Conservation (phyloP, 1,284 basidiomycete genomes). For the Ustilago esculenta region DNA sequence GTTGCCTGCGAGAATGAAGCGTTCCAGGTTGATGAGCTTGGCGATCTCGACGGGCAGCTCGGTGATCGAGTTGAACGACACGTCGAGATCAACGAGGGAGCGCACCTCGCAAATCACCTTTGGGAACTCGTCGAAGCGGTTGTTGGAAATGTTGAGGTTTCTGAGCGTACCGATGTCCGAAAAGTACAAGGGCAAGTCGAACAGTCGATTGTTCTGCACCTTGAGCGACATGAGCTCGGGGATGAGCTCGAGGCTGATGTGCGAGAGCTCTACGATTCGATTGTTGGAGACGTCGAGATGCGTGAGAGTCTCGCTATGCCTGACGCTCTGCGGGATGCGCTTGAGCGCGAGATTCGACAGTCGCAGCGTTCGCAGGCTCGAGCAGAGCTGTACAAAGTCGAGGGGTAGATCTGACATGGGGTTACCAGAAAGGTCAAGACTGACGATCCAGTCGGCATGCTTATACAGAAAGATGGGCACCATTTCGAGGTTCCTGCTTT, state of each 20-base stretch:
- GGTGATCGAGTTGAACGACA: conserved; percentile 92
- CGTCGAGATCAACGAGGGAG: conserved; percentile 83
- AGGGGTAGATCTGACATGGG: conserved; percentile 95
- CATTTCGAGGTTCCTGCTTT: conserved; percentile 82
- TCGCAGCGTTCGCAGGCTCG: conserved; percentile 82
- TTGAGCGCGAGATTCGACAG: conserved; percentile 95
- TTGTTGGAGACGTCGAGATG: conserved; percentile 93
- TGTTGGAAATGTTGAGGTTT: conserved; percentile 94
- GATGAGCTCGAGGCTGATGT: conserved; percentile 83
- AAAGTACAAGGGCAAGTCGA: conserved; percentile 86
- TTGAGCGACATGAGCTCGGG: conserved; percentile 78
- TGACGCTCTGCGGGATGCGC: conserved; percentile 85
- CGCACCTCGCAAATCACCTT: conserved; percentile 79
- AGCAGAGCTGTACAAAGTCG: conserved; percentile 93
- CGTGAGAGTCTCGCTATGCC: conserved; percentile 78
- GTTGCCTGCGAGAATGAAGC: conserved; percentile 62
- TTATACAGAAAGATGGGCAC: conserved; percentile 89
- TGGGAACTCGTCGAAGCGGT: conserved; percentile 88
- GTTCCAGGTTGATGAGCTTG: conserved; percentile 70
- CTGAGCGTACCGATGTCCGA: conserved; percentile 77
- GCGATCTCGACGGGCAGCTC: conserved; percentile 84
- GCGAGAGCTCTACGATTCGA: conserved; percentile 87
- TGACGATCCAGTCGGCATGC: conserved; percentile 85
- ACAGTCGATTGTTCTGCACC: conserved; percentile 91
- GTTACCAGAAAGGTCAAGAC: conserved; percentile 90